Conservation (phyloP, 2,329 filamentous ascomycete genomes). For the Metarhizium humberi region DNA sequence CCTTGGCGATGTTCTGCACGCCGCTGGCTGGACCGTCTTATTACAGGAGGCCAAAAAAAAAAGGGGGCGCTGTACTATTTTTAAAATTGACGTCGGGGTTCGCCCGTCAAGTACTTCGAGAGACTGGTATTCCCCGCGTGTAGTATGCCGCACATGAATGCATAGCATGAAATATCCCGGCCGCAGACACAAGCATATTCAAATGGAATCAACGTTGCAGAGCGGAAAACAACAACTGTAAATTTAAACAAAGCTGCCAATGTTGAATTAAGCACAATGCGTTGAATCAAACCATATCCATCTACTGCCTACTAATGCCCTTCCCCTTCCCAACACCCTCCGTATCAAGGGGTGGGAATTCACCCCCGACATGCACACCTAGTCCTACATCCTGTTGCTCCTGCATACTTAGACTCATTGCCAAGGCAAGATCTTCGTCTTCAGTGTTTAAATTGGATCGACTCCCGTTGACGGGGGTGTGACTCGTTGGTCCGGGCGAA, state of each 20-base stretch:
- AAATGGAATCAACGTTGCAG: no score
- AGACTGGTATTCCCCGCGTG: no score
- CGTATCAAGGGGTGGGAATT: slow-evolving; percentile 30
- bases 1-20: no score
- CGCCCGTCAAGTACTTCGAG: no score
- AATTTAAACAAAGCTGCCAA: not conserved
- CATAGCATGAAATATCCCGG: no score
- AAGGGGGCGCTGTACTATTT: no score
- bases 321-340: slow-evolving; percentile 37
- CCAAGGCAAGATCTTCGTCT: slow-evolving; percentile 52
- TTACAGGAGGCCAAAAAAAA: no score
- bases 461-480: slow-evolving; percentile 21
- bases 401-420: slow-evolving; percentile 49
- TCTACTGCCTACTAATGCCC: slow-evolving; percentile 16
- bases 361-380: slow-evolving; percentile 16
- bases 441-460: slow-evolving; percentile 10
- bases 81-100: no score
- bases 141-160: no score
- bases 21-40: no score
- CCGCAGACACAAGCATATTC: no score
- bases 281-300: not conserved
- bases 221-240: not conserved
- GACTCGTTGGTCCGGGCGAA: slow-evolving; percentile 26
- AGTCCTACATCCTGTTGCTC: slow-evolving; percentile 29
- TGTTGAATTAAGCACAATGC: slow-evolving; percentile 1